Percentiles rank a stretch among this genome's conserved stretches.
These are phyloP conservation scores for Penicillium paneum DNA, from an alignment of 2,329 filamentous ascomycete genomes.

Conservation along the genomic window DNA sequence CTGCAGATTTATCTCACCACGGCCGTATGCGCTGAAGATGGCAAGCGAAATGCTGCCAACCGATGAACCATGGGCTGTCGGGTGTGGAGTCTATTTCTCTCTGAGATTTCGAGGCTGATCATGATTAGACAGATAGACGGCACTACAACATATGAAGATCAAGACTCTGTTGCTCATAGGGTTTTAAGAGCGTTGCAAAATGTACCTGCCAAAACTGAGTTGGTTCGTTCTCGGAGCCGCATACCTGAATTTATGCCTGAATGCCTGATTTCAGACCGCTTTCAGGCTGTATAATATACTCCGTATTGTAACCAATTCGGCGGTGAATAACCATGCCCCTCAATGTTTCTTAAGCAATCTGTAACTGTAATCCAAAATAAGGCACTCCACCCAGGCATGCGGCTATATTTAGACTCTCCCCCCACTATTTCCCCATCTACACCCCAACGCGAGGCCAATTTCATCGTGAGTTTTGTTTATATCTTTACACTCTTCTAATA, in stretches of 20 bases:
- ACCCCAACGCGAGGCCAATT: rapidly evolving
- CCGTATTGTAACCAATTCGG: no score
- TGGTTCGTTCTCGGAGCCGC: not conserved
- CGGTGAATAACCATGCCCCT: no score
- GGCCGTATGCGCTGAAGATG: not conserved
- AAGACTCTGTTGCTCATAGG: no score
- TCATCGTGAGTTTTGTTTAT: not conserved
- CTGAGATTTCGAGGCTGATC: slow-evolving; percentile 9
- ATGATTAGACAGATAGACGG: not conserved
- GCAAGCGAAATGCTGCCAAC: slow-evolving; percentile 2
- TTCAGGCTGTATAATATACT: no score
- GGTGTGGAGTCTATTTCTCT: slow-evolving; percentile 10
- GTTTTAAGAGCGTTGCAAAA: no score
- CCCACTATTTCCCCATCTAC: not conserved
- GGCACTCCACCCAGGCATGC: no score
- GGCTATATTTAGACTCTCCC: no score
- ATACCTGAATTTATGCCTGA: no score
- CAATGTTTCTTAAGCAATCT: no score
- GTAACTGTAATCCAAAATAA: no score
- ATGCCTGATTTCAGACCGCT: no score
- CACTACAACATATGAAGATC: no score
- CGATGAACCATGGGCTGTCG: slow-evolving; percentile 11
- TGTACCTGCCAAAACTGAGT: not conserved
- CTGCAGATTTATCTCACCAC: not conserved
- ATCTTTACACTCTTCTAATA: not conserved